Evolutionary conservation across 2,329 filamentous ascomycete genomes (phyloP).

Genomic region (Sphaerulina musiva): DNA sequence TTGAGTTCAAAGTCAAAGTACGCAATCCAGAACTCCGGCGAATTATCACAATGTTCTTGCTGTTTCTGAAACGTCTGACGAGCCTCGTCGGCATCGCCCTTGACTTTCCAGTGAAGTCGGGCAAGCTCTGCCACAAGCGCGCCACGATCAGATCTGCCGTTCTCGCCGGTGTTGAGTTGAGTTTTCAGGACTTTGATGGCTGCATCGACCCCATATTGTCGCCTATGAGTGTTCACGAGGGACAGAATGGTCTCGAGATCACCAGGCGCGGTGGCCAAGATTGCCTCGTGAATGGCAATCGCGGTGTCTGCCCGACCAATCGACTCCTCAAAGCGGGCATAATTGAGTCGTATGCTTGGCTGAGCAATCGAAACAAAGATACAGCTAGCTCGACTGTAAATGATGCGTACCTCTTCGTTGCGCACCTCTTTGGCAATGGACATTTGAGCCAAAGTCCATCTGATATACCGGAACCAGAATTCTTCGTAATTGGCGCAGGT

Average conservation of each 20-base stretch:
- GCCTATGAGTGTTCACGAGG: slow-evolving; percentile 76
- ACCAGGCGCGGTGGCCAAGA: slow-evolving; percentile 68
- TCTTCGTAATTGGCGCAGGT: slow-evolving; percentile 94
- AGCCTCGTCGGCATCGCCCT: slow-evolving; percentile 67
- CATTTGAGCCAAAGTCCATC: slow-evolving; percentile 81
- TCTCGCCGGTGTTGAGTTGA: slow-evolving; percentile 52
- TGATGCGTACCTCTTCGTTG: slow-evolving; percentile 73
- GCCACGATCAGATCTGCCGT: slow-evolving; percentile 68
- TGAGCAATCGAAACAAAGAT: slow-evolving; percentile 81
- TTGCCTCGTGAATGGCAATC: slow-evolving; percentile 74
- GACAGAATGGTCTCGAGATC: slow-evolving; percentile 84
- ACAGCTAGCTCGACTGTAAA: slow-evolving; percentile 80
- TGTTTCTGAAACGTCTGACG: slow-evolving; percentile 78
- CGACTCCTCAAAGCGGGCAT: slow-evolving; percentile 91
- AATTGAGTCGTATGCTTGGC: slow-evolving; percentile 78
- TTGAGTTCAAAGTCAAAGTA: slow-evolving; percentile 86
- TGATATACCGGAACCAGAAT: slow-evolving; percentile 94
- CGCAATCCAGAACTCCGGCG: slow-evolving; percentile 79
- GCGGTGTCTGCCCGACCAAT: slow-evolving; percentile 69
- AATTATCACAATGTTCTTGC: slow-evolving; percentile 75
- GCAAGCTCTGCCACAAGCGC: slow-evolving; percentile 86
- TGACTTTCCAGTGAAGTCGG: slow-evolving; percentile 76
- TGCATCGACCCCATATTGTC: slow-evolving; percentile 74
- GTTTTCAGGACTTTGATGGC: slow-evolving; percentile 77
- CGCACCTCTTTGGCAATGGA: slow-evolving; percentile 83